Evolutionary conservation across 2,329 filamentous ascomycete genomes (phyloP).

Genomic region (Microascus cirrosus): DNA sequence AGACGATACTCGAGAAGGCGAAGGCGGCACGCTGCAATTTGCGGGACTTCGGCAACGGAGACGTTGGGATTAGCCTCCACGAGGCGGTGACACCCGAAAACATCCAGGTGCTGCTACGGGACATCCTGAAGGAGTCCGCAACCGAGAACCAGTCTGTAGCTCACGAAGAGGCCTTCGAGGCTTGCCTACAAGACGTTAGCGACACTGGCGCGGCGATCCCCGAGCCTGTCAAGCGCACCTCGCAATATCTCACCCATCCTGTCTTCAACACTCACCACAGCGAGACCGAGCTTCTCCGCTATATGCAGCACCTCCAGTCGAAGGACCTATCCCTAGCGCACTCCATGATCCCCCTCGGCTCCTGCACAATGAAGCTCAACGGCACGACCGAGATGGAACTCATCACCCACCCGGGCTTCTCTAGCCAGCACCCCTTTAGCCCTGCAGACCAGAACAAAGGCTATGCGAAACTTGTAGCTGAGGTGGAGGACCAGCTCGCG

Average conservation of each 20-base stretch:
- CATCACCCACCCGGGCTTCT: conserved; percentile 64
- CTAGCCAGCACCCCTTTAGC: conserved; percentile 72
- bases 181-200: conserved; percentile 5
- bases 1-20: conserved; percentile 11
- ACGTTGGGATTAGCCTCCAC: conserved; percentile 19
- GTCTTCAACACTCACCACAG: conserved; percentile 94
- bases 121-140: conserved; percentile 16
- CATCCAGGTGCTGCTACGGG: conserved; percentile 39
- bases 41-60: conserved; percentile 16
- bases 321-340: conserved; percentile 91
- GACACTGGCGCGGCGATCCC: conserved; percentile 28
- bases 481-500: conserved; percentile 65
- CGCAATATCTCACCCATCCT: conserved; percentile 71
- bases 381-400: conserved; percentile 88
- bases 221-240: conserved; percentile 54
- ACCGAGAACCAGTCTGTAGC: conserved; percentile 12
- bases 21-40: conserved; percentile 11
- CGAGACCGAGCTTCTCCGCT: conserved; percentile 86
- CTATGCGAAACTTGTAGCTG: conserved; percentile 58
- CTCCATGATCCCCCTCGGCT: conserved; percentile 95
- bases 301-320: conserved; percentile 86
- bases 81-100: conserved; percentile 20
- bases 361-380: conserved; percentile 98
- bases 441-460: conserved; percentile 52
- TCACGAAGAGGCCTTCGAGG: conserved; percentile 10